Conservation (phyloP, 1,284 basidiomycete species). For the Rugosomyces carneus region DNA sequence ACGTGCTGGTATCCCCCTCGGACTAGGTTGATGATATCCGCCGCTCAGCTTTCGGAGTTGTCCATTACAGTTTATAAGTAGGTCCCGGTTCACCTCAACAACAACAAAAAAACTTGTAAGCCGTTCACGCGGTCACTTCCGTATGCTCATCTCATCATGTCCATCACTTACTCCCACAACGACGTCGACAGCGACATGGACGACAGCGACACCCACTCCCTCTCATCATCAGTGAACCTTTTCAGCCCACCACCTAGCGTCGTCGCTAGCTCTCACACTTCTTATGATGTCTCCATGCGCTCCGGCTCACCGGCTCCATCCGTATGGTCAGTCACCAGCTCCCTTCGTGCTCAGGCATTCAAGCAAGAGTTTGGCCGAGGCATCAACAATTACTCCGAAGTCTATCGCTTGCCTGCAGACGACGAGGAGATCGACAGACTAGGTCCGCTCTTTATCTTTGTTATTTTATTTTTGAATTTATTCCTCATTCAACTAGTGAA, state of each 20-base stretch:
- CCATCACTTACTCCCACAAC: neutral
- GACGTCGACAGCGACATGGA: constrained; percentile 20
- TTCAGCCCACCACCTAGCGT: constrained; percentile 32
- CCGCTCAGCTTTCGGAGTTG: constrained; percentile 15
- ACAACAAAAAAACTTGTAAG: neutral
- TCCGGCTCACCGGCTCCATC: constrained; percentile 62
- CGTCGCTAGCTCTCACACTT: constrained; percentile 39
- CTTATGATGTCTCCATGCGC: constrained; percentile 46
- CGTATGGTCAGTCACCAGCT: constrained; percentile 61
- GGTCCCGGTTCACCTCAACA: constrained; percentile 1
- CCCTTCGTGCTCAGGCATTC: constrained; percentile 51
- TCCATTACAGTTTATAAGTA: constrained; percentile 15
- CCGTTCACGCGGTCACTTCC: constrained; percentile 4
- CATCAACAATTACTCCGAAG: constrained; percentile 71
- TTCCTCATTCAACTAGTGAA: constrained; percentile 37
- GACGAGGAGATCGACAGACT: constrained; percentile 66
- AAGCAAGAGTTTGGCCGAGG: constrained; percentile 62
- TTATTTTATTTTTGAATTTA: constrained; percentile 2
- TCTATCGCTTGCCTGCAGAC: constrained; percentile 71
- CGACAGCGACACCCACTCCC: constrained; percentile 22
- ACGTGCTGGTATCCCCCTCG: constrained; percentile 3
- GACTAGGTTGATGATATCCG: constrained; percentile 14
- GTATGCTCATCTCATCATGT: constrained; percentile 9
- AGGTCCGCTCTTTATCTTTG: constrained; percentile 33
- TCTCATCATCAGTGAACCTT: constrained; percentile 32